Conservation (phyloP, 805 yeast species). For the Saccharomycopsis schoenii region DNA sequence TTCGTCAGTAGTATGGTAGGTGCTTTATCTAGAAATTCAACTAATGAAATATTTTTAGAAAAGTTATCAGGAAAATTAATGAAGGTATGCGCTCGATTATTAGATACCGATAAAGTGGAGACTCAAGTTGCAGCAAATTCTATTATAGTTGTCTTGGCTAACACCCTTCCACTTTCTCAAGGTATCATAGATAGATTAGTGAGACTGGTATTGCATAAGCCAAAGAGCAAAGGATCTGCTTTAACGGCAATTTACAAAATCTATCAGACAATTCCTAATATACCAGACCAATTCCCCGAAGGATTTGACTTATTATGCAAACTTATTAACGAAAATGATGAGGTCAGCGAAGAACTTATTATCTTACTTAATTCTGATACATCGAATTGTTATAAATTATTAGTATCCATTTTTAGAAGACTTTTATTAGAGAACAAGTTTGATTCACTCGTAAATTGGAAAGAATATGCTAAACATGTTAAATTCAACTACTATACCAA, state of each 20-base stretch:
- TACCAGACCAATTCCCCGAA: constrained; percentile 8
- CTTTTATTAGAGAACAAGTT: constrained; percentile 2
- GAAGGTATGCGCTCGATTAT: constrained; percentile 47
- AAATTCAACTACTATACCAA: constrained; percentile 23
- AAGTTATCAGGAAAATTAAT: constrained; percentile 46
- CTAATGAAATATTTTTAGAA: constrained; percentile 34
- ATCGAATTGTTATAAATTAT: constrained; percentile 4
- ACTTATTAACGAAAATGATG: background rate
- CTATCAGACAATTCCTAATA: constrained; percentile 34
- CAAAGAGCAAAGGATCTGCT: constrained; percentile 35
- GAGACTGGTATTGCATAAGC: constrained; percentile 42
- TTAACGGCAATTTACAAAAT: constrained; percentile 38
- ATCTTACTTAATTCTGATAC: constrained; percentile 1
- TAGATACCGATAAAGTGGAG: constrained; percentile 41
- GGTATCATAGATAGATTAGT: constrained; percentile 51
- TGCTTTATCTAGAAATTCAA: constrained; percentile 48
- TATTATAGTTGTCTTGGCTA: constrained; percentile 62
- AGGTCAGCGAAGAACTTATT: background rate
- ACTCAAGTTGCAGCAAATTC: constrained; percentile 80
- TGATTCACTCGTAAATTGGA: constrained; percentile 21
- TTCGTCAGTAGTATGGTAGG: constrained; percentile 64
- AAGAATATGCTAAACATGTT: constrained; percentile 4
- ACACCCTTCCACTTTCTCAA: constrained; percentile 53
- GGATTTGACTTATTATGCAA: background rate
- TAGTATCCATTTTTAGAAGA: constrained; percentile 8